Evolutionary conservation across 1,284 basidiomycete species (phyloP).

Genomic region (Mycena sp.): DNA sequence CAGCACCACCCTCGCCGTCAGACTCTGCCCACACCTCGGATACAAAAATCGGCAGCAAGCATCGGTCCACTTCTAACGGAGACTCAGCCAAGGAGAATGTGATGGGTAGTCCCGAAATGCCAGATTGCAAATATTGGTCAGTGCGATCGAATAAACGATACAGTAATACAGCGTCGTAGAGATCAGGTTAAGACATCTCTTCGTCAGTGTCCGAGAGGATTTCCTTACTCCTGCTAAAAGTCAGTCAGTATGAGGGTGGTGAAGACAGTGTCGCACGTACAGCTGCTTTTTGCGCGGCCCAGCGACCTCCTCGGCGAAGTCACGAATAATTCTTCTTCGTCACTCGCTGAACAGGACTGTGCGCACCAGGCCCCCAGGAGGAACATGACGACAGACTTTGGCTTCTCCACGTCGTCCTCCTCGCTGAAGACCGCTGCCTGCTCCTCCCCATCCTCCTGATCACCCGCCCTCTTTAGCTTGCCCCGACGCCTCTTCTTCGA

Average conservation of each 20-base stretch:
- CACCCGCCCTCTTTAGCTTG: conserved; percentile 58
- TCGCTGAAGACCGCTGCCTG: conserved; percentile 73
- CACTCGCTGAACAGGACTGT: conserved; percentile 50
- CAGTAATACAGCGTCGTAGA: conserved; percentile 17
- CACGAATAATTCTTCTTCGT: conserved; percentile 79
- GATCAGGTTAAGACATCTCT: conserved; percentile 46
- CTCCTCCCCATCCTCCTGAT: conserved; percentile 55
- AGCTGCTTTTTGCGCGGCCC: conserved; percentile 78
- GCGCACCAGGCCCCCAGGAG: neutral
- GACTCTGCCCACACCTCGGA: too few species aligned
- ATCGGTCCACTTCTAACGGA: too few species aligned
- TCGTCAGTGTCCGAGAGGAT: conserved; percentile 83
- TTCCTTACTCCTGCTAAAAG: conserved; percentile 78
- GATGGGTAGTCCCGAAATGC: too few species aligned
- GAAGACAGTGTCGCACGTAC: conserved; percentile 53
- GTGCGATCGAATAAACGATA: neutral
- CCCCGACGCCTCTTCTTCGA: conserved; percentile 64
- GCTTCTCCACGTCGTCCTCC: conserved; percentile 69
- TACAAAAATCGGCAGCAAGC: too few species aligned
- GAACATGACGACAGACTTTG: conserved; percentile 54
- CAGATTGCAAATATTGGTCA: too few species aligned
- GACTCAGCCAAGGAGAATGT: too few species aligned
- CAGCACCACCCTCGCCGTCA: too few species aligned
- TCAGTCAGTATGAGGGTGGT: neutral
- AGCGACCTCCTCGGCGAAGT: conserved; percentile 73